Conservation (phyloP, 768 basidiomycete genomes). For the Podaxis sp. region DNA sequence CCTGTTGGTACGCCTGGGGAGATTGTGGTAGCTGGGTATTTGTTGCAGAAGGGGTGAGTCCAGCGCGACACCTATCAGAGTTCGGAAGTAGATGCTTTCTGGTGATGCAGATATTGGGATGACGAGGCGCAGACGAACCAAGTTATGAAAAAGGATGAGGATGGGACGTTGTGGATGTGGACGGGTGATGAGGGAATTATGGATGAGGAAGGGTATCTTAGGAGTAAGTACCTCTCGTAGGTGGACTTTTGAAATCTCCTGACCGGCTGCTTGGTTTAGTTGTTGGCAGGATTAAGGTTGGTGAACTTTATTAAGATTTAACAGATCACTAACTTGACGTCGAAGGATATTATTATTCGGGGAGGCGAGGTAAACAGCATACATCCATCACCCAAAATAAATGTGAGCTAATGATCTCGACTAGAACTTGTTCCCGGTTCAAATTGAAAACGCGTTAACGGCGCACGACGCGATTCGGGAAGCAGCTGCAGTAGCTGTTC, state of each 20-base stretch:
- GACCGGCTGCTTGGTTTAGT: slow-evolving; percentile 38
- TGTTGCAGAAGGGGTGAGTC: slow-evolving; percentile 74
- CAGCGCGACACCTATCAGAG: neutral
- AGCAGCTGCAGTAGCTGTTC: slow-evolving; percentile 72
- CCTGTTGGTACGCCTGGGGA: slow-evolving; percentile 78
- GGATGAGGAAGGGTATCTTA: slow-evolving; percentile 78
- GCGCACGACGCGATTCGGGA: slow-evolving; percentile 58
- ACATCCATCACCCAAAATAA: neutral
- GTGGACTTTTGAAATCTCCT: neutral
- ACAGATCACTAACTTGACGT: neutral
- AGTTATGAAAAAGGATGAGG: slow-evolving; percentile 54
- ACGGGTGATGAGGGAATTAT: slow-evolving; percentile 81
- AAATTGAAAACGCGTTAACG: slow-evolving; percentile 77
- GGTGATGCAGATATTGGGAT: slow-evolving; percentile 62
- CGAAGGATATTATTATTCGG: slow-evolving; percentile 79
- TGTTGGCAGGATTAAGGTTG: slow-evolving; percentile 77
- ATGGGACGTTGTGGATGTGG: slow-evolving; percentile 74
- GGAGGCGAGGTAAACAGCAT: slow-evolving; percentile 65
- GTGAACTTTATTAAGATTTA: slow-evolving; percentile 7
- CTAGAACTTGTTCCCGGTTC: slow-evolving; percentile 79
- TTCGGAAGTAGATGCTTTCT: neutral
- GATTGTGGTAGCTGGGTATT: slow-evolving; percentile 70
- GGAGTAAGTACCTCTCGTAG: slow-evolving; percentile 42
- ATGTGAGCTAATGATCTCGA: neutral
- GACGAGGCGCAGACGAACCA: slow-evolving; percentile 64